Evolutionary conservation across 768 basidiomycete genomes (phyloP), one percentile per base, ranked within the genome.

Genomic region (Tulasnella sp.): DNA sequence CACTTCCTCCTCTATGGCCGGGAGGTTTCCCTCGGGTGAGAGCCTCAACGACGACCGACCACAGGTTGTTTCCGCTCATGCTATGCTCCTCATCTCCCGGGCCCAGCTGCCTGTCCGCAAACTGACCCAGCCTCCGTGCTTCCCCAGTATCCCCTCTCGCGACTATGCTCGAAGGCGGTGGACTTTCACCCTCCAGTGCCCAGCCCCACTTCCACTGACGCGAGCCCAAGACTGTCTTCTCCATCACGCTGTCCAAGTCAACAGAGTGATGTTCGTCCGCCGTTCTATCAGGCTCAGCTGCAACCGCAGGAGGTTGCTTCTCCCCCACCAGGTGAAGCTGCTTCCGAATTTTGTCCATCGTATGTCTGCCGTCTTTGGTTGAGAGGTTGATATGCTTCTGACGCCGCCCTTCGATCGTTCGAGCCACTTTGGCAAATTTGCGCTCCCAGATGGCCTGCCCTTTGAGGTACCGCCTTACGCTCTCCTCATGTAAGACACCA

Each of bases 91-190:
- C 85, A 76, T 87, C 87, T 19, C 88, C 75, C 9, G 52, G 59
- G 16, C 71, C 69, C 52, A 88, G 81, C 17, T 85, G 83, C 78
- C 86, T 83, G 77, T 93, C 92, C 5, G 92, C 92, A 40, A 92
- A 84, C 67, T 84, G 85, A 32, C 90, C 91, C 44, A 94, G 81
- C 76, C 85, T 82, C 32, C 88, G 82, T 11, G 92, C 92, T 80
- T 94, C 92, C 42, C 83, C 82, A 5, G 67, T 70, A 22, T 63
- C 52, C 16, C 66, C 52, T 59, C 67, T 64, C 5, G 71, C 88
- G 37, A 92, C 91, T 75, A 98, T 93, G 69, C 94, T 95, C 76
- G 90, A 92, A 2, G 95, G 91, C 4, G 96, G 96, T 3, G 96
- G 96, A 22, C 84, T 83, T 80, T 97, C 95, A 17, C 83, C 87